Evolutionary conservation across 768 basidiomycete species (phyloP).

Genomic region (Cystobasidium onofrii): DNA sequence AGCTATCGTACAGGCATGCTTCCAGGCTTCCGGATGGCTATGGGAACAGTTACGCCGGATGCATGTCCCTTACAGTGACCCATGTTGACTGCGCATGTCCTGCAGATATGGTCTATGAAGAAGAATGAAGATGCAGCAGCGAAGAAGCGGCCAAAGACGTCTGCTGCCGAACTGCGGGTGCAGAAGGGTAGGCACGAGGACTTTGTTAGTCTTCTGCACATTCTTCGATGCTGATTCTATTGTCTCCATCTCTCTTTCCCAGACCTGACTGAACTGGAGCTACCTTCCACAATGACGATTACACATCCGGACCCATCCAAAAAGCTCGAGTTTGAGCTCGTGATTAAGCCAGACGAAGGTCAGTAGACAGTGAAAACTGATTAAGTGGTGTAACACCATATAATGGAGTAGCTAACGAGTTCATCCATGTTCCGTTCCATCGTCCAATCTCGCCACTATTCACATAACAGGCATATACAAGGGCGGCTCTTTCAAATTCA

Average conservation of each 20-base stretch:
- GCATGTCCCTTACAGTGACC: too few relatives aligned
- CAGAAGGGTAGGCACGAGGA: conserved; percentile 78
- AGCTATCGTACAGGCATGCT: not conserved
- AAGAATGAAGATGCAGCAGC: conserved; percentile 96
- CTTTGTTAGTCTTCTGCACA: too few relatives aligned
- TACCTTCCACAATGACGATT: conserved; percentile 93
- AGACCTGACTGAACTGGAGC: conserved; percentile 95
- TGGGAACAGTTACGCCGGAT: too few relatives aligned
- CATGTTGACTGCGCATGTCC: not conserved
- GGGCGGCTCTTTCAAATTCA: conserved; percentile 85
- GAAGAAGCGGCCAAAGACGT: conserved; percentile 97
- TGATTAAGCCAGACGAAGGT: conserved; percentile 96
- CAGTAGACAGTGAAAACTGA: too few relatives aligned
- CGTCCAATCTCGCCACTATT: not conserved
- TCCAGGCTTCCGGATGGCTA: too few relatives aligned
- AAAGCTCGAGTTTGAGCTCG: conserved; percentile 91
- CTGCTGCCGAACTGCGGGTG: conserved; percentile 96
- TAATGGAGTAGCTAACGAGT: not conserved
- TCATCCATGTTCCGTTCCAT: not conserved
- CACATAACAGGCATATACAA: conserved; percentile 81
- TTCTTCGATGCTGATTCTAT: too few relatives aligned
- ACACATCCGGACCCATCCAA: conserved; percentile 83
- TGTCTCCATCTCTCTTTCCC: not conserved
- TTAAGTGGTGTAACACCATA: too few relatives aligned
- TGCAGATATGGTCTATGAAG: conserved; percentile 99